Percentiles rank a stretch among this genome's conserved stretches.
These are phyloP conservation scores for Aspergillus tamarii DNA, from an alignment of 2,329 filamentous ascomycete species.

Conservation along the genomic window DNA sequence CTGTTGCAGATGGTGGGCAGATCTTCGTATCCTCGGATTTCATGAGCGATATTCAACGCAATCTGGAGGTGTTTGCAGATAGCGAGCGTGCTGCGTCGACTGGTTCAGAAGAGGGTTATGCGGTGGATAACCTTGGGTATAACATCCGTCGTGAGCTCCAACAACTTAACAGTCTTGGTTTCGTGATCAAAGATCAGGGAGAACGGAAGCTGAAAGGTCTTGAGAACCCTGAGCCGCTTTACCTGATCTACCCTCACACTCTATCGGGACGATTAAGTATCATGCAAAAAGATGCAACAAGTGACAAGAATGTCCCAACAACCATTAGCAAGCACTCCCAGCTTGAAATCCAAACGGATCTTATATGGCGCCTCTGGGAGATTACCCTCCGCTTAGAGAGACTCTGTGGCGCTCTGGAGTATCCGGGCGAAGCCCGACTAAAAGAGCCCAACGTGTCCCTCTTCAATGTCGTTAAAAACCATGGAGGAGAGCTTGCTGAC, in stretches of 20 bases:
- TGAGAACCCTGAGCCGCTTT: conserved; percentile 95
- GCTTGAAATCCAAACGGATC: conserved; percentile 79
- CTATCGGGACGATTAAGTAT: conserved; percentile 69
- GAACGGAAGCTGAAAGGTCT: conserved; percentile 95
- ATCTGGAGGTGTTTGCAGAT: conserved; percentile 86
- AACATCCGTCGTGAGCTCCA: conserved; percentile 85
- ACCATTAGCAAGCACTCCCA: conserved; percentile 65
- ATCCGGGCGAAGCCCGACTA: conserved; percentile 63
- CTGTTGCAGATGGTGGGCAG: conserved; percentile 93
- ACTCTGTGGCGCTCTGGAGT: conserved; percentile 87
- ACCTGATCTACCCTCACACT: conserved; percentile 90
- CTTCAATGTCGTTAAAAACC: conserved; percentile 71
- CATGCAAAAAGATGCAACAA: conserved; percentile 52
- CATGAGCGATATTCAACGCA: conserved; percentile 91
- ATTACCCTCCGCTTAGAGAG: conserved; percentile 88
- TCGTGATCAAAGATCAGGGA: conserved; percentile 94
- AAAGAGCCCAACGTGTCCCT: conserved; percentile 82
- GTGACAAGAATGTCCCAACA: conserved; percentile 47
- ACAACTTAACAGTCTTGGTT: conserved; percentile 85
- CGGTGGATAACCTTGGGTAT: conserved; percentile 73
- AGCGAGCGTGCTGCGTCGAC: conserved; percentile 71
- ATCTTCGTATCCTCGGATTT: conserved; percentile 97
- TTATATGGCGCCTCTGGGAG: conserved; percentile 88
- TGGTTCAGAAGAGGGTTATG: conserved; percentile 73
- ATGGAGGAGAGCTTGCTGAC: conserved; percentile 86